phyloP scores from a whole-genome alignment of 805 yeast genomes.

The Wickerhamiella slavikovae region DNA sequence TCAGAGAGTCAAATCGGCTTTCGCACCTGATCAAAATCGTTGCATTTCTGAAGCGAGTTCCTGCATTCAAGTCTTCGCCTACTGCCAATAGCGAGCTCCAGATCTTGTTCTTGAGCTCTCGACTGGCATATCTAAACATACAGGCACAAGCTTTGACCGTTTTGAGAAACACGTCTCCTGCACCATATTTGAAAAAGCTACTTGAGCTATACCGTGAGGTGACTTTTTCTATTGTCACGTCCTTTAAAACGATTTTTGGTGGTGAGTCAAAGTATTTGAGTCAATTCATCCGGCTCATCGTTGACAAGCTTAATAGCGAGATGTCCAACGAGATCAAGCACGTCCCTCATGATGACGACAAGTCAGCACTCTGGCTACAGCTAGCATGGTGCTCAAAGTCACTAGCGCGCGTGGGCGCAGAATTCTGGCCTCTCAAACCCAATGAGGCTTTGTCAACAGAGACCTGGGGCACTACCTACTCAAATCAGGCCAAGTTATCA shows the following conservation, averaged over 20 bases:
- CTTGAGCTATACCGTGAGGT: conserved; percentile 74
- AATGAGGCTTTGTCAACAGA: conserved; percentile 13
- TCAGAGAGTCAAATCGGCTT: conserved; percentile 59
- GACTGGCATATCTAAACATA: conserved; percentile 42
- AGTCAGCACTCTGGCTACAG: conserved; percentile 58
- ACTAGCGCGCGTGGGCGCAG: conserved; percentile 46
- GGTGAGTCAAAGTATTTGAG: conserved; percentile 14
- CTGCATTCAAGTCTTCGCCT: conserved; percentile 14
- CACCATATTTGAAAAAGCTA: conserved; percentile 52
- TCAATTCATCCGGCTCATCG: conserved; percentile 13
- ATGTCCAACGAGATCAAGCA: conserved; percentile 12
- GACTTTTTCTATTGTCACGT: conserved; percentile 50
- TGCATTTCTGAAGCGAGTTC: conserved; percentile 48
- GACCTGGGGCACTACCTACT: conserved; percentile 25
- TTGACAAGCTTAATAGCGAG: conserved; percentile 10
- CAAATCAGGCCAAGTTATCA: conserved; percentile 22
- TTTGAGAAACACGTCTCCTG: conserved; percentile 29
- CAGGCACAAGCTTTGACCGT: conserved; percentile 42
- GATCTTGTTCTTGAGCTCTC: conserved; percentile 41
- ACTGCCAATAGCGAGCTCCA: conserved; percentile 20
- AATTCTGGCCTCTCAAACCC: conserved; percentile 30
- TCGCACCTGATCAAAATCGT: conserved; percentile 62
- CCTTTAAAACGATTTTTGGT: conserved; percentile 43
- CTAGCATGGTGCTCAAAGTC: conserved; percentile 79
- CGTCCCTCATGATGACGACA: conserved; percentile 14